phyloP scores from a whole-genome alignment of 441 rosid genomes.

The Erysimum cheiri region DNA sequence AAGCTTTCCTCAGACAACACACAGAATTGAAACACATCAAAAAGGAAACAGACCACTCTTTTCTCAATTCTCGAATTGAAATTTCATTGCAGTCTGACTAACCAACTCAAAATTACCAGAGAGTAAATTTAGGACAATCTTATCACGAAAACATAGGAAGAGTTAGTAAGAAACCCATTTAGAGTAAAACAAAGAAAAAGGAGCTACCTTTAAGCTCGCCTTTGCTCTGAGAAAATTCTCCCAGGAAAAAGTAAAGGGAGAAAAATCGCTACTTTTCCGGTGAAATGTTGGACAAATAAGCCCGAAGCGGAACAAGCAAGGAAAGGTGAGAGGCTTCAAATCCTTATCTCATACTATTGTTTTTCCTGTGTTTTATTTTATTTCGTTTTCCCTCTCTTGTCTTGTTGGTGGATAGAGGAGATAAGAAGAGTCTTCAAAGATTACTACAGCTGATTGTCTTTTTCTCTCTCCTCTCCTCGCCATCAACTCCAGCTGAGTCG shows the following conservation, averaged over 20 bases:
- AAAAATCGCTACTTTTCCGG: neutral
- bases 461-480: neutral
- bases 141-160: neutral
- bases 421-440: slow-evolving; percentile 36
- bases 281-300: slow-evolving; percentile 1
- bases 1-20: neutral
- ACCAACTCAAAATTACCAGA: neutral
- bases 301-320: neutral
- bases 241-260: slow-evolving; percentile 20
- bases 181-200: slow-evolving; percentile 10
- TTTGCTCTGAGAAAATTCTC: slow-evolving; percentile 26
- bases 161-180: slow-evolving; percentile 5
- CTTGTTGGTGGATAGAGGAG: slow-evolving; percentile 32
- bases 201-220: slow-evolving; percentile 36
- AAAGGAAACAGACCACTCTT: slow-evolving; percentile 2
- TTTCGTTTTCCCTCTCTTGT: too few relatives aligned
- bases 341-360: slow-evolving; percentile 33
- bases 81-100: neutral
- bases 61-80: slow-evolving; percentile 14
- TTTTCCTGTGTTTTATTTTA: too few relatives aligned
- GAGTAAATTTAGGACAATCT: neutral
- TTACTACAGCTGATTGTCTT: slow-evolving; percentile 21
- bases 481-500: neutral
- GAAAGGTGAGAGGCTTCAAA: slow-evolving; percentile 39
- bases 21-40: neutral